Base-by-base conservation (phyloP, 106 monocot genomes). In the Posidonia australis region DNA sequence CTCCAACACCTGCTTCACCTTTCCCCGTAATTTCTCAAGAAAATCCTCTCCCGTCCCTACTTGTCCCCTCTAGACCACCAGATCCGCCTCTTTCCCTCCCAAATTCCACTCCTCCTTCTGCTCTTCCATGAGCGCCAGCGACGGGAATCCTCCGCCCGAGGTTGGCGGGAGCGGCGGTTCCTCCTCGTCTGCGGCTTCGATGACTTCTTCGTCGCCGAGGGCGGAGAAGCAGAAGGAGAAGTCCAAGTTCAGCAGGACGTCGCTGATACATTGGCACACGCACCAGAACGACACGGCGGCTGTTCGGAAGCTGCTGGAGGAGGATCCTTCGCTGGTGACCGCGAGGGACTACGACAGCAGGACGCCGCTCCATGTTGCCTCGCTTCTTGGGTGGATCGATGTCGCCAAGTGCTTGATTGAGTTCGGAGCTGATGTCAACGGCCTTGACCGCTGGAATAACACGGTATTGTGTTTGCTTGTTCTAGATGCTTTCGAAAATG, bases 371-470 rank as follows among this genome's bases (percentile, higher is more conserved):
- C 98, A 98, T 53, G 98, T 98, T 30, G 98, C 98, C 3, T 74
- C 98, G 13, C 80, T 98, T 48, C 98, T 88, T 42, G 98, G 98
- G 9, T 98, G 87, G 91, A 72, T 85, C 65, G 85, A 88, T 58
- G 91, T 98, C 51, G 91, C 91, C 47, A 80, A 63, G 60, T 91
- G 84, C 67, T 82, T 98, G 68, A 77, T 98, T 26, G 82, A 83
- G 5, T 74, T 65, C 70, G 77, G 79, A 13, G 98, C 98, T 52
- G 91, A 87, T 53, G 87, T 98, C 79, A 85, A 98, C 71, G 91
- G 91, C 17, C 84, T 83, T 70, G 98, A 98, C 61, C 98, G 98
- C 0, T 98, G 98, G 98, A 82, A 79, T 70, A 98, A 98, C 63
- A 98, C 98, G 71, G 98, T 98, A 26, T 14, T 27, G 14, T 24